A percentile compares a stretch with the other conserved stretches of the same genome.
phyloP scores from a whole-genome alignment of 352 stramenopile genomes.

The Globisporangium middletonii region DNA sequence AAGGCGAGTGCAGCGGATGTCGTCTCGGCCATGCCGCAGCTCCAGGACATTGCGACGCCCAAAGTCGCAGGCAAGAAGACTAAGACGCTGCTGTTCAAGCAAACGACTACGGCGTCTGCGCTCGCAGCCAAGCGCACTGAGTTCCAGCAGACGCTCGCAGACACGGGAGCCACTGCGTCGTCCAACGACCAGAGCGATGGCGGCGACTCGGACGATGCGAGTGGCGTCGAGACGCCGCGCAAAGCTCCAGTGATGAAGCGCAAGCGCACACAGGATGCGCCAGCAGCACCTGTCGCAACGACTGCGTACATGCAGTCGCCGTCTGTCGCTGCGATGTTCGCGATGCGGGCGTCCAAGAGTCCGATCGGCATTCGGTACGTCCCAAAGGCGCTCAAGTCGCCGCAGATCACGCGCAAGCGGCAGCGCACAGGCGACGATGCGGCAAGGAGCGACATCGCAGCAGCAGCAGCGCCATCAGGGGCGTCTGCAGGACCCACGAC shows the following conservation, averaged over 20 bases:
- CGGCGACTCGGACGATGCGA: constrained; percentile 14
- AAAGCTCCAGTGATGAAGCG: constrained; percentile 22
- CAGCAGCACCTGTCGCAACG: not conserved
- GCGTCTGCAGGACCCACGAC: constrained; percentile 25
- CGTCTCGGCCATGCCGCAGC: constrained; percentile 37
- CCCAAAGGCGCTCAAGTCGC: constrained; percentile 15
- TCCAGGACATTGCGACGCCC: constrained; percentile 60
- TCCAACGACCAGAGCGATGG: constrained; percentile 1
- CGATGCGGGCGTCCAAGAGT: constrained; percentile 18
- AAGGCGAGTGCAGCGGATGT: constrained; percentile 41
- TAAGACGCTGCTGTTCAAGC: constrained; percentile 26
- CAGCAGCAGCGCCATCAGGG: constrained; percentile 7
- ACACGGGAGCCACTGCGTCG: constrained; percentile 2
- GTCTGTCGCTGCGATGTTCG: constrained; percentile 12
- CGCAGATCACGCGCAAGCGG: constrained; percentile 11
- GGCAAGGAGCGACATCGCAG: not conserved
- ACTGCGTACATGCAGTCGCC: constrained; percentile 11
- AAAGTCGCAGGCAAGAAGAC: constrained; percentile 56
- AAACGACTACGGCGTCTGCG: constrained; percentile 17
- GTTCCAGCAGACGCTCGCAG: constrained; percentile 35
- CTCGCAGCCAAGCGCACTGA: constrained; percentile 37
- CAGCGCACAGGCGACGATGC: constrained; percentile 5
- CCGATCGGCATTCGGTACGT: constrained; percentile 17
- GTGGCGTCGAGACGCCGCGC: constrained; percentile 20
- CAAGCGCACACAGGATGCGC: constrained; percentile 18